These are phyloP conservation scores for Hericium alpestre DNA, from an alignment of 768 basidiomycete genomes.

Conservation along the genomic window DNA sequence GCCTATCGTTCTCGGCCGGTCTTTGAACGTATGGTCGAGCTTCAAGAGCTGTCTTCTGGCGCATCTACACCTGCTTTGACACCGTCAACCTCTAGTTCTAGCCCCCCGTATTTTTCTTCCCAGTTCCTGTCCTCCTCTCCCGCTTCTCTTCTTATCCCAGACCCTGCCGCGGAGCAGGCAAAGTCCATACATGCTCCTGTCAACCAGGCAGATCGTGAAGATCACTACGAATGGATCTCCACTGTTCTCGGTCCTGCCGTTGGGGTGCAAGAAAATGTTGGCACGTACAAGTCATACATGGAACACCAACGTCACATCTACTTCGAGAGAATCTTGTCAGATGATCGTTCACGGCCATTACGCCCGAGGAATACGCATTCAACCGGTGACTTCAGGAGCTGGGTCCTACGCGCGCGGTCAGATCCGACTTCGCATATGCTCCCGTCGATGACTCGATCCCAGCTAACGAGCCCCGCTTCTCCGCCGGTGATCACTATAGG, in stretches of 20 bases:
- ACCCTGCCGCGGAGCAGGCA: constrained; percentile 5
- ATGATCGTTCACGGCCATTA: background rate
- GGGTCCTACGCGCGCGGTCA: background rate
- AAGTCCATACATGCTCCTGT: constrained; percentile 1
- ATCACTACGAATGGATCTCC: constrained; percentile 41
- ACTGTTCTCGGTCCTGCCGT: constrained; percentile 34
- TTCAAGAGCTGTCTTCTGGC: constrained; percentile 1
- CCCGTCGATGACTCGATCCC: background rate
- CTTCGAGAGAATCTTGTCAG: constrained; percentile 30
- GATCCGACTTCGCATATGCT: background rate
- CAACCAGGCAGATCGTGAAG: constrained; percentile 32
- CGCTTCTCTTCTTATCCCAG: background rate
- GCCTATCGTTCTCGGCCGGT: constrained; percentile 17
- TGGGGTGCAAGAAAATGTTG: constrained; percentile 40
- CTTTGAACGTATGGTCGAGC: constrained; percentile 15
- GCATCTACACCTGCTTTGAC: constrained; percentile 14
- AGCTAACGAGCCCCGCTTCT: too few species aligned
- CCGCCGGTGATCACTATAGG: too few species aligned
- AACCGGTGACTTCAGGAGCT: background rate
- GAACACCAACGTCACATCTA: constrained; percentile 34
- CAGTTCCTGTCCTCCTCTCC: constrained; percentile 3
- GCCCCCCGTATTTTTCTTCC: background rate
- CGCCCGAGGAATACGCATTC: background rate
- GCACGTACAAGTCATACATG: constrained; percentile 44
- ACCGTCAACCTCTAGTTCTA: background rate